phyloP scores from a whole-genome alignment of 176 grass and related monocot genomes.

The Musa schizocarpa region DNA sequence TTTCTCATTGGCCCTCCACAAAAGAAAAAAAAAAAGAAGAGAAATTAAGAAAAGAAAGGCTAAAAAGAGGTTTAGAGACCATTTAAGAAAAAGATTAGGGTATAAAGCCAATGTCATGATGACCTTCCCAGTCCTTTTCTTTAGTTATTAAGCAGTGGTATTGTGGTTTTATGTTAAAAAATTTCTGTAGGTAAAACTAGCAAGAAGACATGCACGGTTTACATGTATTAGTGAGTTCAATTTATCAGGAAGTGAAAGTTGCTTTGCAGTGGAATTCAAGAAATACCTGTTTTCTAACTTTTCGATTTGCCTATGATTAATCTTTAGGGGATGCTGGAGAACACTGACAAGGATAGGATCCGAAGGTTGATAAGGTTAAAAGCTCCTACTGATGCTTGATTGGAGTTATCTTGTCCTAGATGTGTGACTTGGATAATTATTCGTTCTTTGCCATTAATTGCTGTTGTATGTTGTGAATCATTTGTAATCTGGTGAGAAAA shows the following conservation, averaged over 20 bases:
- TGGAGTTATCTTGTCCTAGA: background rate
- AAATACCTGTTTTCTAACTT: background rate
- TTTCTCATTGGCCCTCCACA: background rate
- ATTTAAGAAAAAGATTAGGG: too few relatives aligned
- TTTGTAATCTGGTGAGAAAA: too few relatives aligned
- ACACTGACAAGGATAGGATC: slow-evolving; percentile 72
- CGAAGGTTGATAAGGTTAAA: slow-evolving; percentile 69
- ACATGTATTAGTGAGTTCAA: background rate
- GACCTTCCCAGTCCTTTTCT: too few relatives aligned
- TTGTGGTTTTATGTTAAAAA: background rate
- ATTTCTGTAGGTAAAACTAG: background rate
- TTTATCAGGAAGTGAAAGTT: background rate
- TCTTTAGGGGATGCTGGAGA: slow-evolving; percentile 64
- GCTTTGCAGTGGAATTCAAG: too few relatives aligned
- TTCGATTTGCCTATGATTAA: background rate
- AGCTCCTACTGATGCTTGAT: slow-evolving; percentile 62
- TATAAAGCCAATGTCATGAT: too few relatives aligned
- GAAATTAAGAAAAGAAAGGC: background rate
- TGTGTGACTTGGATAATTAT: too few relatives aligned
- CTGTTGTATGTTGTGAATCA: too few relatives aligned
- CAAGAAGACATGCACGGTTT: background rate
- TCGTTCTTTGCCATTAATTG: too few relatives aligned
- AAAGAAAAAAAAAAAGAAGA: background rate
- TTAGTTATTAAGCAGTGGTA: too few relatives aligned
- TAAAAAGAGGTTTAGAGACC: background rate